Conservation (phyloP, 352 stramenopile genomes). For the Blastocystis sp. region DNA sequence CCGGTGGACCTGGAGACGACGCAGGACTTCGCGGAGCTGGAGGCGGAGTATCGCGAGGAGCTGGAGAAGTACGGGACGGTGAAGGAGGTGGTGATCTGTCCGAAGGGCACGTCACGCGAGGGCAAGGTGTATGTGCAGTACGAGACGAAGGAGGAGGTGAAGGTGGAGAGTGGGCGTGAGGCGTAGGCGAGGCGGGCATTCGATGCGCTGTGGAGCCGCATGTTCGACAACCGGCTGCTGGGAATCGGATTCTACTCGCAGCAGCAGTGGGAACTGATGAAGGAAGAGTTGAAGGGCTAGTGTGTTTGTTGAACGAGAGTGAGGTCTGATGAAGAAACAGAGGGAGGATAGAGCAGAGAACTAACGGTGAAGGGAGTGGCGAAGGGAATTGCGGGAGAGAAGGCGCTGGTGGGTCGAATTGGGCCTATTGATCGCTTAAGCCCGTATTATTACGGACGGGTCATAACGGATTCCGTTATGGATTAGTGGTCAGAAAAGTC, state of each 20-base stretch:
- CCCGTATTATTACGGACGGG: too few species aligned
- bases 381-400: too few species aligned
- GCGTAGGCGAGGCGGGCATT: constrained; percentile 45
- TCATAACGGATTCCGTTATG: too few species aligned
- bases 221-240: constrained; percentile 56
- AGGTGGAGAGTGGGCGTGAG: not conserved
- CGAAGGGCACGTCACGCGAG: too few species aligned
- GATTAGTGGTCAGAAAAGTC: too few species aligned
- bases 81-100: constrained; percentile 7
- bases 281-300: too few species aligned
- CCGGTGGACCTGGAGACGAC: constrained; percentile 19
- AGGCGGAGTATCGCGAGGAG: constrained; percentile 32
- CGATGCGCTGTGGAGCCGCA: constrained; percentile 33
- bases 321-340: too few species aligned
- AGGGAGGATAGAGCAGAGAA: too few species aligned
- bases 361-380: too few species aligned
- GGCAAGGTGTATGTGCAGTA: constrained; percentile 39
- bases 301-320: too few species aligned
- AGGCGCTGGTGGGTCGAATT: too few species aligned
- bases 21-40: constrained; percentile 1
- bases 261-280: constrained; percentile 1
- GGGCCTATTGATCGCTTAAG: too few species aligned
- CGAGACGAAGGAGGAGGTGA: constrained; percentile 12
- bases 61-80: constrained; percentile 35
- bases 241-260: constrained; percentile 48